Base-by-base conservation (phyloP, 768 basidiomycete genomes). In the Phylloporus sp. region DNA sequence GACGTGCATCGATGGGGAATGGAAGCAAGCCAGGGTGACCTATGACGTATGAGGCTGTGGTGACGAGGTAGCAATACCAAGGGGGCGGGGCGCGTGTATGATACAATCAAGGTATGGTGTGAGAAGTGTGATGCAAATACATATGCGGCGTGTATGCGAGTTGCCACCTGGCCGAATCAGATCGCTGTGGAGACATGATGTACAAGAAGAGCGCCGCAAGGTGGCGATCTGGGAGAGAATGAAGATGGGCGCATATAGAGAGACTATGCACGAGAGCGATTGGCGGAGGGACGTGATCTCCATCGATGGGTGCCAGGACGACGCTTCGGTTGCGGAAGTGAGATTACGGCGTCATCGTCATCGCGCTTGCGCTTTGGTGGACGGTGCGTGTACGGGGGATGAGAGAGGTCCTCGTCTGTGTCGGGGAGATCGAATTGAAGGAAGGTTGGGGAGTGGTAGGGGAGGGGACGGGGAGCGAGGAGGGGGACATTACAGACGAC, bases 401-500 rank as follows among this genome's bases (percentile, higher is more conserved):
- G 78, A 0, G 84, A 84, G 33, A 84, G 75, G 59, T 85, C 82
- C 58, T 83, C 79, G 65, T 83, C 81, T 8, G 78, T 67, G 66
- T 83, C 82, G 0, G 84, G 84, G 20, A 78, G 68, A 46, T 81
- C 79, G 60, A 81, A 84, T 44, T 82, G 79, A 45, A 85, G 77
- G 61, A 84, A 83, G 0, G 76, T 78, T 22, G 83, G 83, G 9
- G 81, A 81, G 45, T 82, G 80, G 64, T 80, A 84, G 2, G 83
- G 84, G 29, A 84, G 76, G 0, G 83, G 83, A 21, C 77, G 77
- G 11, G 84, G 83, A 0, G 81, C 82, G 50, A 84, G 67, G 45
- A 85, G 71, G n/a, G 83, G 83, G 3, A 80, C 79, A 50, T 81
- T 76, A 69, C 80, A 83, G 18, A 82, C 71, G 65, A 81, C 74